Evolutionary conservation across 164 flowering plant genomes (phyloP), one percentile per base, ranked within the genome.

Genomic region (Liquidambar formosana): DNA sequence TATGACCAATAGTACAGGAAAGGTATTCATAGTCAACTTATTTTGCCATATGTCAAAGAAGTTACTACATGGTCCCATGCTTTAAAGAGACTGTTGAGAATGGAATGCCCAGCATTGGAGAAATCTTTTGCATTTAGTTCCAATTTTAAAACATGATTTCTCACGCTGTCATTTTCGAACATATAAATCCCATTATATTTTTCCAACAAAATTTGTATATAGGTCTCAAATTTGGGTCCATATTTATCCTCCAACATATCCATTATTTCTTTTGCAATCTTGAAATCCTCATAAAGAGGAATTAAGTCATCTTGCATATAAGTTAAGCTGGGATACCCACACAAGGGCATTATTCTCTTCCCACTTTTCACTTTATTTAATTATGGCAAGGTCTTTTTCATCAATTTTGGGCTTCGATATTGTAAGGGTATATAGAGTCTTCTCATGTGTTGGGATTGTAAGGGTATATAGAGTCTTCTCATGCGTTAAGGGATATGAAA

Each of bases 11-110:
- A 22, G 33, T 10, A 28, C 60, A 9, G 60, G 33, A 4, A 56
- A 56, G 11, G 60, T 56, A 1, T 22, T 25, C 28, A 56, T 56
- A 4, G 28, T 56, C 11, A 56, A 56, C 10, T 56, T 22, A 25
- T 28, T 15, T 56, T 56, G 33, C 1, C 60, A 56, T 56, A 56
- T 5, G 60, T 56, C 33, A 56, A 56, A 22, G 60, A 56, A 8
- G 60, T 56, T 23, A 56, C 60, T 16, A 56, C 60, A 56, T 56
- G 60, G 1, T 56, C 60, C 60, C 60, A 56, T 22, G 28, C 1
- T 9, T 56, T 27, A 23, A 28, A 28, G 22, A 56, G 33, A 56
- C 15, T 56, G 15, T 56, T 56, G 4, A 56, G 28, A 25, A 56
- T 56, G 28, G 25, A 1, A 56, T 56, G 60, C 13, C 60, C 16